phyloP scores from a whole-genome alignment of 108 stramenopile species.

The Cyclotella atomus region DNA sequence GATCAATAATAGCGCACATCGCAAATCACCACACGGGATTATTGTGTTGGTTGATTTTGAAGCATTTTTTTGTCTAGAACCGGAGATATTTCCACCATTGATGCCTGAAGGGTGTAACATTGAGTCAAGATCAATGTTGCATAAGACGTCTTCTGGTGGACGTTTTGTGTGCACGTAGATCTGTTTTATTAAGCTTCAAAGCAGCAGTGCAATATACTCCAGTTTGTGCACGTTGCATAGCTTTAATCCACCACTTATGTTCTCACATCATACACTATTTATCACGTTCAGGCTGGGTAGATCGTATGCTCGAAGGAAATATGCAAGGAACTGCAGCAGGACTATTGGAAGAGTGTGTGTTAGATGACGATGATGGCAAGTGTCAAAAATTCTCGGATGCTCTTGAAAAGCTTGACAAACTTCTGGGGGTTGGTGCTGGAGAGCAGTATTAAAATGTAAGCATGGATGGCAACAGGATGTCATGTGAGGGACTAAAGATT shows the following conservation, averaged over 20 bases:
- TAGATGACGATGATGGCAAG: slow-evolving; percentile 49
- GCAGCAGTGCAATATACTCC: too few species aligned
- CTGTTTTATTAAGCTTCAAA: too few species aligned
- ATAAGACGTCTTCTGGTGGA: too few species aligned
- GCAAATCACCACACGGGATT: too few species aligned
- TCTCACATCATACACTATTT: neutral
- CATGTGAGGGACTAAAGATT: neutral
- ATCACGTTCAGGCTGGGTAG: slow-evolving; percentile 45
- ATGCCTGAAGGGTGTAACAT: too few species aligned
- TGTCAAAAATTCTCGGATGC: slow-evolving; percentile 48
- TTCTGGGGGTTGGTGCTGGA: slow-evolving; percentile 47
- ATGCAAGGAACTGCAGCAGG: slow-evolving; percentile 48
- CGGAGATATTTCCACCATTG: too few species aligned
- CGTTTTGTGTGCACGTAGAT: too few species aligned
- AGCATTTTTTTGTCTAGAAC: too few species aligned
- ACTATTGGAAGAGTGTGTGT: slow-evolving; percentile 51
- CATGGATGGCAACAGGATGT: neutral
- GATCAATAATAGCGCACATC: too few species aligned
- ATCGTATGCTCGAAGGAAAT: slow-evolving; percentile 40
- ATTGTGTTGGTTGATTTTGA: too few species aligned
- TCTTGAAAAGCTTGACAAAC: slow-evolving; percentile 40
- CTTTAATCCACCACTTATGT: neutral
- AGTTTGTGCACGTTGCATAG: too few species aligned
- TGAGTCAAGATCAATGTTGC: too few species aligned
- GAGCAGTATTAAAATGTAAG: slow-evolving; percentile 45